A percentile compares a stretch with the other conserved stretches of the same genome.
Conservation (phyloP, 129 eudicot genomes). For the Flaveria brownii region DNA sequence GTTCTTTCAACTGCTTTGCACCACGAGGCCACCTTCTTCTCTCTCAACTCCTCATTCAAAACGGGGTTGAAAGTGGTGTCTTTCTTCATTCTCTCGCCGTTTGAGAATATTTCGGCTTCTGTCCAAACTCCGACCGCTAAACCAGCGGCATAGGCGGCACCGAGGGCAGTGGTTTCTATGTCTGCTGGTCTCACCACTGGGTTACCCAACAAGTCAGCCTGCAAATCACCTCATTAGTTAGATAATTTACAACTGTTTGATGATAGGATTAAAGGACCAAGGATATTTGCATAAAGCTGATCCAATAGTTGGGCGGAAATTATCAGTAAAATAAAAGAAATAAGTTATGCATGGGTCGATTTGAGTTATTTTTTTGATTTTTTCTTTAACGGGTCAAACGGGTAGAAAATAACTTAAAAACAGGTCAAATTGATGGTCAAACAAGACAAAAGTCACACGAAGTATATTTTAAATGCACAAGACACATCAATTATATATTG, state of each 20-base stretch:
- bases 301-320: too few relatives aligned
- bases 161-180: constrained; percentile 94
- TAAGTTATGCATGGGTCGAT: background rate
- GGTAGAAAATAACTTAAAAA: background rate
- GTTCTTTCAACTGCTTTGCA: constrained; percentile 89
- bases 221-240: constrained; percentile 12
- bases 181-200: constrained; percentile 92
- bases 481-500: too few relatives aligned
- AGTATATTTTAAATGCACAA: too few relatives aligned
- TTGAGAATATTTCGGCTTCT: constrained; percentile 68
- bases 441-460: too few relatives aligned
- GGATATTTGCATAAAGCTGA: background rate
- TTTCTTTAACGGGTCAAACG: background rate
- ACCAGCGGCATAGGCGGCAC: constrained; percentile 99
- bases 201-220: constrained; percentile 87
- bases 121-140: constrained; percentile 91
- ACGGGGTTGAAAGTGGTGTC: constrained; percentile 56
- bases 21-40: constrained; percentile 92
- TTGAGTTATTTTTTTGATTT: background rate
- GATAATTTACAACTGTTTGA: background rate
- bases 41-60: constrained; percentile 58
- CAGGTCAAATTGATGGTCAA: too few relatives aligned
- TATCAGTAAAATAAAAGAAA: too few relatives aligned
- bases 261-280: background rate
- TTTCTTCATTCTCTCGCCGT: constrained; percentile 66